Evolutionary conservation across 495 filamentous ascomycete species (phyloP).

Genomic region (Daldinia childiae): DNA sequence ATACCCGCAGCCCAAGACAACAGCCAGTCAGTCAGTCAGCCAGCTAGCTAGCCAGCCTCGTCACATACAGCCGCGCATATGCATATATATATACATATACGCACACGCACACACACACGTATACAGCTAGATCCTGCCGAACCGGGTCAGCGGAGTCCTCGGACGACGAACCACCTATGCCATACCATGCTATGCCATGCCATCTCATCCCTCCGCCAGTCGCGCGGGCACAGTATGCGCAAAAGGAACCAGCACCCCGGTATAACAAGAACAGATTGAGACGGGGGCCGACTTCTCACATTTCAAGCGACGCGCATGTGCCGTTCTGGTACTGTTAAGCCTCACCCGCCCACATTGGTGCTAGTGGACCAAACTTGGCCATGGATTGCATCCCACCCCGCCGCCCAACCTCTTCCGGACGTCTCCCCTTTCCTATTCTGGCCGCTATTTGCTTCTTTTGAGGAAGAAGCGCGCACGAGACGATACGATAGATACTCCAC

Average conservation of each 20-base stretch:
- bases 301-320: neutral
- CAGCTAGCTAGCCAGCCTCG: neutral
- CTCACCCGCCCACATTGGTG: neutral
- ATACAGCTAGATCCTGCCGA: neutral
- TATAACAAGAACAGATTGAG: neutral
- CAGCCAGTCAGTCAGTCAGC: no score
- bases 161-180: neutral
- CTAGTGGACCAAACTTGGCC: neutral
- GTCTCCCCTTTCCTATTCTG: neutral
- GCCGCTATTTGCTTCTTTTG: neutral
- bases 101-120: no score
- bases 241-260: no score
- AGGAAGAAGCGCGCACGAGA: neutral
- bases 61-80: neutral
- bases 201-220: neutral
- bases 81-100: no score
- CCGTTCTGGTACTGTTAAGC: neutral
- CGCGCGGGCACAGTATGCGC: neutral
- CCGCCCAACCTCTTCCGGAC: slow-evolving; percentile 1
- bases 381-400: neutral
- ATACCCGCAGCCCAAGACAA: neutral
- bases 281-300: neutral
- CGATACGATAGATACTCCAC: neutral
- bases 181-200: no score
- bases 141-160: neutral